Evolutionary conservation across 2,329 filamentous ascomycete species (phyloP).

Genomic region (Cladorrhinum sp.): DNA sequence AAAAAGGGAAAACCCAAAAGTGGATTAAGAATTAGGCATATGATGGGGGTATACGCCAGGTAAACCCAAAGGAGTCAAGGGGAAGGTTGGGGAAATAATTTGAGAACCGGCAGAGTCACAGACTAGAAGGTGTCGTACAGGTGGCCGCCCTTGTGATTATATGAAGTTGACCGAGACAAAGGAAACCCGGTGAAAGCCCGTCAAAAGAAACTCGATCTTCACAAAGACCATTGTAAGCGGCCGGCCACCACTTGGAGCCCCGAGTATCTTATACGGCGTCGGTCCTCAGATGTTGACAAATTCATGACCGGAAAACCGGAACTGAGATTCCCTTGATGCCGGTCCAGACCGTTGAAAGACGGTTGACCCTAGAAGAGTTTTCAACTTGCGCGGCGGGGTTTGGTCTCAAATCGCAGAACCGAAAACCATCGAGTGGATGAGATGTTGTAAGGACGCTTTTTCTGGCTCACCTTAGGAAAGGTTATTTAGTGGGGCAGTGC

Average conservation of each 20-base stretch:
- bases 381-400: background rate
- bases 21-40: constrained; percentile 12
- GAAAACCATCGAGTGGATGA: constrained; percentile 20
- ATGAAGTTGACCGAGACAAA: constrained; percentile 6
- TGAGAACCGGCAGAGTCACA: constrained; percentile 4
- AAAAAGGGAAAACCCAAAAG: constrained; percentile 5
- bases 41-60: constrained; percentile 17
- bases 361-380: background rate
- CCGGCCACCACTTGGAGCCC: background rate
- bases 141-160: background rate
- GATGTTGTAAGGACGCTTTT: constrained; percentile 6
- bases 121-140: background rate
- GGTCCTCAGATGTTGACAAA: background rate
- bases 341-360: constrained; percentile 7
- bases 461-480: constrained; percentile 19
- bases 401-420: constrained; percentile 15
- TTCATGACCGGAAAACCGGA: constrained; percentile 6
- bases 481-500: constrained; percentile 17
- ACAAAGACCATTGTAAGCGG: background rate
- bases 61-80: constrained; percentile 8
- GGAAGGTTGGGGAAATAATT: background rate
- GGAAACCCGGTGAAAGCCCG: background rate
- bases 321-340: background rate
- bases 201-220: constrained; percentile 2
- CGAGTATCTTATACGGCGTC: background rate